A percentile compares a stretch with the other conserved stretches of the same genome.
phyloP scores from a whole-genome alignment of 192 early-diverging fungal species.

The Dispira simplex region DNA sequence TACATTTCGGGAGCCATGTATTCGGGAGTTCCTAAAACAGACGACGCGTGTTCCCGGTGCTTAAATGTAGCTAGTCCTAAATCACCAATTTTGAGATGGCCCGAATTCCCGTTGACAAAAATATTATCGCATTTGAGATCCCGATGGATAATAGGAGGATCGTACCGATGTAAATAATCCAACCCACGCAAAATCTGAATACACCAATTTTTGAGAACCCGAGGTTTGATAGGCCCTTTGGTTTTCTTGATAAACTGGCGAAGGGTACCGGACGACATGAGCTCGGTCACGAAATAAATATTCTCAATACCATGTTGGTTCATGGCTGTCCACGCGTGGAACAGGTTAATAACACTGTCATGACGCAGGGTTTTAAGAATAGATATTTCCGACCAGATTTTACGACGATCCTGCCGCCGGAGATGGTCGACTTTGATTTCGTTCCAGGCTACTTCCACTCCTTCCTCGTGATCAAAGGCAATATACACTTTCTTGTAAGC shows the following conservation, averaged over 20 bases:
- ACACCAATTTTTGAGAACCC: conserved; percentile 66
- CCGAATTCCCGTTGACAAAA: conserved; percentile 81
- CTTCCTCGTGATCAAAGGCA: conserved; percentile 74
- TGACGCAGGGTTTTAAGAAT: conserved; percentile 65
- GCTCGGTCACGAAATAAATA: conserved; percentile 75
- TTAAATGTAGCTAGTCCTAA: conserved; percentile 60
- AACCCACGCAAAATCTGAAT: conserved; percentile 68
- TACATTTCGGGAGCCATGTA: conserved; percentile 90
- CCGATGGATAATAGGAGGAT: conserved; percentile 74
- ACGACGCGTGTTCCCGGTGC: conserved; percentile 42
- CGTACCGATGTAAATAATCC: conserved; percentile 57
- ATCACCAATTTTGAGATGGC: conserved; percentile 79
- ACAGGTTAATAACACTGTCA: conserved; percentile 69
- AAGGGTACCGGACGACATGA: conserved; percentile 79
- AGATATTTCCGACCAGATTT: conserved; percentile 24
- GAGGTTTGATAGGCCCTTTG: conserved; percentile 47
- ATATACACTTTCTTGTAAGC: conserved; percentile 83
- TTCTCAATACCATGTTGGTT: conserved; percentile 37
- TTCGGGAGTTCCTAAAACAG: conserved; percentile 65
- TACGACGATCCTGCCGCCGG: conserved; percentile 8
- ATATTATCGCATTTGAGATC: conserved; percentile 66
- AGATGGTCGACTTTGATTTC: conserved; percentile 13
- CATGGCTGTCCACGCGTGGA: conserved; percentile 46
- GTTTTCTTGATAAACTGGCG: conserved; percentile 61
- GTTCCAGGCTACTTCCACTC: conserved; percentile 86